Base-by-base conservation (phyloP, 2,329 filamentous ascomycete species). In the Xylariaceae sp. region DNA sequence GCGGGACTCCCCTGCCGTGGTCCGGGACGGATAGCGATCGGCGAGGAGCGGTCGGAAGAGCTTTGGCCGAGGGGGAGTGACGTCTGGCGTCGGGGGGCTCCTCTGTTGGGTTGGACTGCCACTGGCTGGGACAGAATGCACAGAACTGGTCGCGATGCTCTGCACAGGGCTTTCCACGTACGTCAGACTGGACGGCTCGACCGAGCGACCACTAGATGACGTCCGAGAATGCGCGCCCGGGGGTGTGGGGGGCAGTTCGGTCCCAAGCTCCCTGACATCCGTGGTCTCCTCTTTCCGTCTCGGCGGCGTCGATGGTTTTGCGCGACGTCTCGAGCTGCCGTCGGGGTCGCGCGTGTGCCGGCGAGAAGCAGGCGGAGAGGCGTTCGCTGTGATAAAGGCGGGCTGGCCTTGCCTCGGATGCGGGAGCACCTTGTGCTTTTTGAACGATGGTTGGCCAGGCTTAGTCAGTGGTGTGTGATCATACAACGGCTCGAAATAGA, bases 61-160 rank as follows among this genome's bases (percentile, higher is more conserved):
- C 49, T 61, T 64, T 27, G 59, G 56, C 39, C 76, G 71, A 22
- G 83, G 83, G 33, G 82, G 83, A 12, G 83, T 88, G 29, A 82
- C 72, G 57, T 87, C 83, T 21, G 83, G 83, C 3, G 83, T 88
- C 19, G 80, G 82, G 12, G 80, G 80, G 47, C 77, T 83, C 49
- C 71, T 70, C 43, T 80, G 75, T 43, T 76, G 74, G 19, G 76
- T 70, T 32, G 80, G 74, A 18, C 76, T 70, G 31, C 80, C 78
- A 5, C 80, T 84, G 35, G 65, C 63, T n/a, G 70, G 70, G 27
- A 39, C 41, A 8, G 64, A 47, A 35, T 57, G 61, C 31, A 52
- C 50, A 33, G 58, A 54, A 27, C 57, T 54, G 40, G 58, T 57
- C 33, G 63, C 55, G 31, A 57, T 51, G 44, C 60, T 65, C 35